Conservation (phyloP, 2,329 filamentous ascomycete genomes). For the Didymella keratinophila region DNA sequence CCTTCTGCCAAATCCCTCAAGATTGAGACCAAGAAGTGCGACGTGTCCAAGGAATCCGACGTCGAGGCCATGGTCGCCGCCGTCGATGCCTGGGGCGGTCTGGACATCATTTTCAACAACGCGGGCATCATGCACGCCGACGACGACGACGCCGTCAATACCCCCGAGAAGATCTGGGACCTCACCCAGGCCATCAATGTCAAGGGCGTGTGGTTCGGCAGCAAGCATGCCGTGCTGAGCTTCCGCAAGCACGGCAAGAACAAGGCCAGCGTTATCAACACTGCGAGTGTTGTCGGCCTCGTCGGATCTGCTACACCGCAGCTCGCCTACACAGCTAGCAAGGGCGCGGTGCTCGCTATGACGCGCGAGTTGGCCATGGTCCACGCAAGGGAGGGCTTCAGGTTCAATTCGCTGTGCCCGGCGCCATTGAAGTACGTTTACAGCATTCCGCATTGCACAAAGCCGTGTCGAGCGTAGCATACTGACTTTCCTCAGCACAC, state of each 20-base stretch:
- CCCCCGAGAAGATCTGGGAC: conserved; percentile 91
- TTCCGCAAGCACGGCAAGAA: conserved; percentile 82
- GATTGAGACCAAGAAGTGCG: conserved; percentile 71
- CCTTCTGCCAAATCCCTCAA: conserved; percentile 59
- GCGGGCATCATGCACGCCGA: conserved; percentile 94
- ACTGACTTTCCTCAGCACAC: conserved; percentile 64
- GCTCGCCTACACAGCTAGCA: conserved; percentile 91
- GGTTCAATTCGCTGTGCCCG: conserved; percentile 91
- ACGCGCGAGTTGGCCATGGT: conserved; percentile 92
- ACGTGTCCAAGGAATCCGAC: conserved; percentile 86
- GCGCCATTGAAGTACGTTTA: conserved; percentile 78
- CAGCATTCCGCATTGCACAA: too few species aligned
- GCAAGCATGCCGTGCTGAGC: conserved; percentile 87
- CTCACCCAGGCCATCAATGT: conserved; percentile 94
- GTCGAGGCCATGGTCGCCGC: conserved; percentile 77
- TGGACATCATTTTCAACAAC: conserved; percentile 97
- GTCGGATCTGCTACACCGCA: conserved; percentile 89
- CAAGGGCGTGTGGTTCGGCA: conserved; percentile 97
- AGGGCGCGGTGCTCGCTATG: conserved; percentile 89
- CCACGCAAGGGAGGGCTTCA: conserved; percentile 85
- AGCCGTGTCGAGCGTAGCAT: neutral
- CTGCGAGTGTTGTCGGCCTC: conserved; percentile 85
- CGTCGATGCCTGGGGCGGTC: conserved; percentile 83
- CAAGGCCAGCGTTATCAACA: conserved; percentile 87
- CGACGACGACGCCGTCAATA: conserved; percentile 72